A percentile compares a stretch with the other conserved stretches of the same genome.
Evolutionary conservation across 176 grass and related monocot species (phyloP).

Genomic region (Cenchrus fungigraminus): DNA sequence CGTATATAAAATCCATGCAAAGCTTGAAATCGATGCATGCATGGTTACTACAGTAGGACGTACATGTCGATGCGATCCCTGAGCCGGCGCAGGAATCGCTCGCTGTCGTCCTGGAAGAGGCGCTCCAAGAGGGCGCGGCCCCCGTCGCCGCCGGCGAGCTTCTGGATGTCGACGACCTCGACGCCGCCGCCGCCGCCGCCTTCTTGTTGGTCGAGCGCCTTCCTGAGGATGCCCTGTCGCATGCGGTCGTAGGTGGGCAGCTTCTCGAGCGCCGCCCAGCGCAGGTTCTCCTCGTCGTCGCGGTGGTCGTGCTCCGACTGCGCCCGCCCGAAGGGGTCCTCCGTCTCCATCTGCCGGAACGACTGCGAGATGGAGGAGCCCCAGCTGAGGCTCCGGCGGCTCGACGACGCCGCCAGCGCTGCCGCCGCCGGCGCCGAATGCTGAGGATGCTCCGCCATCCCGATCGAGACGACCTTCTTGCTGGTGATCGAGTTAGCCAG

Average conservation of each 20-base stretch:
- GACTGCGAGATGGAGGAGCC: conserved; percentile 46
- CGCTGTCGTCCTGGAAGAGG: conserved; percentile 78
- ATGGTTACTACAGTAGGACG: too few relatives aligned
- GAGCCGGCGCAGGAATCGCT: conserved; percentile 57
- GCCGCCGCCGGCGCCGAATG: neutral
- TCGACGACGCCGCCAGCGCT: conserved; percentile 9
- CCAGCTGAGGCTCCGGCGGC: conserved; percentile 40
- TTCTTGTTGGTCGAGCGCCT: conserved; percentile 9
- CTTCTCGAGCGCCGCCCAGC: conserved; percentile 92
- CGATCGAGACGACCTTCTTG: too few relatives aligned
- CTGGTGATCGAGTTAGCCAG: too few relatives aligned
- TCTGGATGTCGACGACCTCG: conserved; percentile 54
- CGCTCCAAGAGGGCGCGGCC: conserved; percentile 39
- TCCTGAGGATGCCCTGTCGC: conserved; percentile 55
- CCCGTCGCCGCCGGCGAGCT: conserved; percentile 31
- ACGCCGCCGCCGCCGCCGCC: neutral
- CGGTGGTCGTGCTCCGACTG: conserved; percentile 32
- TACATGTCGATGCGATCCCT: conserved; percentile 68
- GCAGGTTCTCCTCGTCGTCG: conserved; percentile 85
- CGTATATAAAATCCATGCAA: too few relatives aligned
- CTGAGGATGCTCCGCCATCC: neutral
- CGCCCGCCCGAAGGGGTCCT: conserved; percentile 53
- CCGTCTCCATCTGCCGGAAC: conserved; percentile 44
- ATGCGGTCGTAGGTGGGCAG: conserved; percentile 93
- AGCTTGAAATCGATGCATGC: neutral